Evolutionary conservation across 2,329 filamentous ascomycete genomes (phyloP), one percentile per base, ranked within the genome.

Genomic region (Bipolaris oryzae): DNA sequence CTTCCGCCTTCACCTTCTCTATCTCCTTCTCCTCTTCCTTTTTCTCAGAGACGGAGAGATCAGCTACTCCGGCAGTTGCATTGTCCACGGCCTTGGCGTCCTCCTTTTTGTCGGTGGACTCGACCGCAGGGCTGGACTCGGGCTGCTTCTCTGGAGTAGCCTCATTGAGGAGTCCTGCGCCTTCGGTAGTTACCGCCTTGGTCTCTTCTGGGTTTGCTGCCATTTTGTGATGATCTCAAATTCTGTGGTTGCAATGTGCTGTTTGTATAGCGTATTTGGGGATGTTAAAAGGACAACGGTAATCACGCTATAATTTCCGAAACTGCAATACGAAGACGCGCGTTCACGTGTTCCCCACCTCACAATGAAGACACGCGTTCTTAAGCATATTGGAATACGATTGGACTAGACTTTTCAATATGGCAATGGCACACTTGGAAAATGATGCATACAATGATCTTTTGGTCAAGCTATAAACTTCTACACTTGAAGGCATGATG

Each of bases 201-300:
- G 53, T 23, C 38, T 63, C 59, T 44, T 69, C 66, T 39, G 55
- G 56, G 45, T 66, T 63, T 9, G 58, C 45, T 42, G 64, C 58
- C 66, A 69, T 69, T 3, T 50, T 62, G 47, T 9, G n/a, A 48
- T 35, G 23, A 16, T 25, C 49, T 23, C 15, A 16, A 44, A 31
- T 11, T 44, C 18, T 21, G 45, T 39, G 41, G 35, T 25, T 20
- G 49, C 16, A 47, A 47, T 34, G 44, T n/a, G 50, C 39, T 48
- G 23, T 39, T 39, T 34, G 43, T 39, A 47, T 49, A 53, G 44
- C 47, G 50, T 43, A 44, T 52, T 37, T 41, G 15, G 25, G 47
- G 45, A 43, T 49, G 53, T 57, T 59, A 25, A 51, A 25, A 48
- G 38, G 25, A 35, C 42, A 25, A 39, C 54, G 55, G 59, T 52